A percentile compares a stretch with the other conserved stretches of the same genome.
Conservation (phyloP, 257 asterid species). For the Nicotiana obtusifolia region DNA sequence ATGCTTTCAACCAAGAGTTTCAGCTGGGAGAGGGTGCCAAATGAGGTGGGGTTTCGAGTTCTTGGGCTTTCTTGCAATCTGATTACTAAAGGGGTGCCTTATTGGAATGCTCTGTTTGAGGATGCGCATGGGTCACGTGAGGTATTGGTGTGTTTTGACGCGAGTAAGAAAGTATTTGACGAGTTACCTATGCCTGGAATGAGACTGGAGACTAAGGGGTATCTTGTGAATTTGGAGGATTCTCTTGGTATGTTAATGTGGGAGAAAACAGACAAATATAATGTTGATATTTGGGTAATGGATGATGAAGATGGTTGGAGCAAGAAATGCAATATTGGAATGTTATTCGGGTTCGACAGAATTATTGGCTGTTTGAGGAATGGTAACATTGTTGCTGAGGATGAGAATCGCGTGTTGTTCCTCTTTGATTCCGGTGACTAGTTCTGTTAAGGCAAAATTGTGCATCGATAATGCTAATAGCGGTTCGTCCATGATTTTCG, state of each 20-base stretch:
- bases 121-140: neutral
- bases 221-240: slow-evolving; percentile 3
- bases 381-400: slow-evolving; percentile 11
- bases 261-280: neutral
- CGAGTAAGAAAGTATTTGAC: neutral
- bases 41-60: neutral
- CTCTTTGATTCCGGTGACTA: neutral
- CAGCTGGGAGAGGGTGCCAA: neutral
- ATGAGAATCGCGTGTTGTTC: neutral
- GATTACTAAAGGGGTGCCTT: neutral
- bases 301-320: slow-evolving; percentile 11
- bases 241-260: slow-evolving; percentile 6
- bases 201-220: neutral
- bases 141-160: neutral
- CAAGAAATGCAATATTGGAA: neutral
- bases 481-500: neutral
- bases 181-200: neutral
- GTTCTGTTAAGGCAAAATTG: neutral
- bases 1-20: neutral
- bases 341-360: neutral
- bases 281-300: slow-evolving; percentile 11
- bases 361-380: slow-evolving; percentile 9
- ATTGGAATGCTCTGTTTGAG: neutral
- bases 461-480: neutral
- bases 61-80: neutral